These are phyloP conservation scores for Fusarium sp. DNA, from an alignment of 2,329 filamentous ascomycete species.

Conservation along the genomic window DNA sequence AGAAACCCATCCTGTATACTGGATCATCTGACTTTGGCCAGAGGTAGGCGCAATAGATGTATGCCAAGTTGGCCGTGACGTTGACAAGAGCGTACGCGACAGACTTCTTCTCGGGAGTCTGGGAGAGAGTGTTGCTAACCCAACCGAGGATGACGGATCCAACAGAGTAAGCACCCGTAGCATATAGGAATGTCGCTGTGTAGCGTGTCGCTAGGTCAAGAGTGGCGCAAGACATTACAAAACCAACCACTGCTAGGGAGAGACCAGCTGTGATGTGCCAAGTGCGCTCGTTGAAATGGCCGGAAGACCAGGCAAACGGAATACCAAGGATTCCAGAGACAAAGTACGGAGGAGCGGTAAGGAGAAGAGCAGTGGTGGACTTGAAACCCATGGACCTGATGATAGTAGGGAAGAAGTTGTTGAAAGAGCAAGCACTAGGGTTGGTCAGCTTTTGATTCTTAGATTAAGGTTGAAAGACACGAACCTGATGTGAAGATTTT, in stretches of 20 bases:
- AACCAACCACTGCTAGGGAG: conserved; percentile 54
- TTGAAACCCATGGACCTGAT: conserved; percentile 35
- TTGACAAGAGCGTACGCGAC: conserved; percentile 54
- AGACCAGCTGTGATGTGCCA: conserved; percentile 46
- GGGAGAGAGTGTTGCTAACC: conserved; percentile 53
- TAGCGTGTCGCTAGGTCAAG: conserved; percentile 46
- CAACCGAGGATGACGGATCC: conserved; percentile 56
- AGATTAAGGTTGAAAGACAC: not conserved
- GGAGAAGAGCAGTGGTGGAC: conserved; percentile 31
- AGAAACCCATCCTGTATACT: conserved; percentile 18
- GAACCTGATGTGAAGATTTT: conserved; percentile 29
- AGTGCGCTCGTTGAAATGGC: conserved; percentile 53
- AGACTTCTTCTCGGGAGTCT: conserved; percentile 58
- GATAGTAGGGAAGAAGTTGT: conserved; percentile 38
- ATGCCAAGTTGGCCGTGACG: conserved; percentile 13
- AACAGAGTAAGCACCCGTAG: conserved; percentile 49
- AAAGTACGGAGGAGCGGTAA: conserved; percentile 43
- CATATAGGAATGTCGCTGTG: conserved; percentile 46
- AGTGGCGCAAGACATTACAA: conserved; percentile 47
- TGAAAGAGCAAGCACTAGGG: conserved; percentile 29
- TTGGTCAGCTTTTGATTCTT: not conserved
- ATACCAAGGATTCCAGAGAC: conserved; percentile 13
- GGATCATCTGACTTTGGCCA: conserved; percentile 13
- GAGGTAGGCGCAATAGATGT: conserved; percentile 18
- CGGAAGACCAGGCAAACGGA: conserved; percentile 45